phyloP scores from a whole-genome alignment of 2,329 filamentous ascomycete genomes.

The Endothia cerciana region DNA sequence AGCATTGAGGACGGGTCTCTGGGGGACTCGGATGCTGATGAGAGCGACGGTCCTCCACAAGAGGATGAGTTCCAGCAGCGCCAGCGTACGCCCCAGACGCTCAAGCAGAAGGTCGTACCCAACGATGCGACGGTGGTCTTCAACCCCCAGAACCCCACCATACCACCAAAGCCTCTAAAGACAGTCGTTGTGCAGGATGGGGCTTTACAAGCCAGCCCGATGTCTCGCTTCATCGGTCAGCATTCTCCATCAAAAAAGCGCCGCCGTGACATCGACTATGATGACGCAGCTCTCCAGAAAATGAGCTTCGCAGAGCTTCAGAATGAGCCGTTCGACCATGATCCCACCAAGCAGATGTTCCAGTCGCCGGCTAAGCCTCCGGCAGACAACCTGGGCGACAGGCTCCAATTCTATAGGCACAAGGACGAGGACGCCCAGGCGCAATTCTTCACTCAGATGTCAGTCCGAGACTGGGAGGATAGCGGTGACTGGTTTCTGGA shows the following conservation, averaged over 20 bases:
- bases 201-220: conserved; percentile 28
- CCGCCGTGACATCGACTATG: conserved; percentile 56
- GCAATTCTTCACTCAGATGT: conserved; percentile 57
- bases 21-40: conserved; percentile 34
- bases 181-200: conserved; percentile 24
- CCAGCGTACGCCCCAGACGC: conserved; percentile 32
- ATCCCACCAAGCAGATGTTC: conserved; percentile 53
- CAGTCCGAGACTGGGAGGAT: conserved; percentile 61
- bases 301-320: conserved; percentile 59
- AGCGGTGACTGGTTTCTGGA: conserved; percentile 64
- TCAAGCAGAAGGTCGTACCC: conserved; percentile 27
- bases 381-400: conserved; percentile 50
- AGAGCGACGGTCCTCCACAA: conserved; percentile 35
- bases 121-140: conserved; percentile 27
- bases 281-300: conserved; percentile 56
- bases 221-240: conserved; percentile 30
- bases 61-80: conserved; percentile 36
- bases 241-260: conserved; percentile 43
- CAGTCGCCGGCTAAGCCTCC: conserved; percentile 40
- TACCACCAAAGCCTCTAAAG: conserved; percentile 24
- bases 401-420: conserved; percentile 54
- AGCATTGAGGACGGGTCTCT: conserved; percentile 32
- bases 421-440: conserved; percentile 48
- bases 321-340: conserved; percentile 59
- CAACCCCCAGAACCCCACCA: conserved; percentile 23